Evolutionary conservation across 306 rosid species (phyloP).

Genomic region (Cucumis sativus): DNA sequence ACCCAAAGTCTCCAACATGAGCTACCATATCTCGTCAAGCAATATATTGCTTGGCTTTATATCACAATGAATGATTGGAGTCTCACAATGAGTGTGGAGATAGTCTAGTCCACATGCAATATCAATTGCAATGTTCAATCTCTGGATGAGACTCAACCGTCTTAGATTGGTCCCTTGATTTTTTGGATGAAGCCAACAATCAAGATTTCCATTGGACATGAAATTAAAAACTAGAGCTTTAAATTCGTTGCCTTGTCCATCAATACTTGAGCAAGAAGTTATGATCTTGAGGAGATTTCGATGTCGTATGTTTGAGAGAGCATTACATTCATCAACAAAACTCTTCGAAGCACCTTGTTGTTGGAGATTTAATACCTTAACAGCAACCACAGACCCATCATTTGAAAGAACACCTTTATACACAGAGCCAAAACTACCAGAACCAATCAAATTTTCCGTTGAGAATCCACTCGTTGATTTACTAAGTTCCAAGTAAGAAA

Average conservation of each 20-base stretch:
- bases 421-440: not conserved
- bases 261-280: slow-evolving; percentile 9
- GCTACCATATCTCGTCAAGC: slow-evolving; percentile 13
- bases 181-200: not conserved
- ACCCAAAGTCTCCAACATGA: slow-evolving; percentile 21
- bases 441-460: not conserved
- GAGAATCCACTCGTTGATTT: not conserved
- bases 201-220: not conserved
- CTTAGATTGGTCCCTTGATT: not conserved
- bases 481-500: not conserved
- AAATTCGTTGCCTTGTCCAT: not conserved
- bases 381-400: slow-evolving; percentile 7
- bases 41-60: not conserved
- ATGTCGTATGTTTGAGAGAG: slow-evolving; percentile 18
- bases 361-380: slow-evolving; percentile 29
- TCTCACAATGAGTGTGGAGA: slow-evolving; percentile 10
- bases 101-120: slow-evolving; percentile 25
- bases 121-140: slow-evolving; percentile 15
- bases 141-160: slow-evolving; percentile 17
- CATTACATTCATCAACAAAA: slow-evolving; percentile 28
- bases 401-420: not conserved
- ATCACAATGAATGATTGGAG: not conserved
- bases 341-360: slow-evolving; percentile 27
- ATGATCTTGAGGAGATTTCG: slow-evolving; percentile 35
- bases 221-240: not conserved